Percentiles rank a stretch among this genome's conserved stretches.
These are phyloP conservation scores for Cytospora piceae DNA, from an alignment of 2,329 filamentous ascomycete genomes.

Conservation along the genomic window DNA sequence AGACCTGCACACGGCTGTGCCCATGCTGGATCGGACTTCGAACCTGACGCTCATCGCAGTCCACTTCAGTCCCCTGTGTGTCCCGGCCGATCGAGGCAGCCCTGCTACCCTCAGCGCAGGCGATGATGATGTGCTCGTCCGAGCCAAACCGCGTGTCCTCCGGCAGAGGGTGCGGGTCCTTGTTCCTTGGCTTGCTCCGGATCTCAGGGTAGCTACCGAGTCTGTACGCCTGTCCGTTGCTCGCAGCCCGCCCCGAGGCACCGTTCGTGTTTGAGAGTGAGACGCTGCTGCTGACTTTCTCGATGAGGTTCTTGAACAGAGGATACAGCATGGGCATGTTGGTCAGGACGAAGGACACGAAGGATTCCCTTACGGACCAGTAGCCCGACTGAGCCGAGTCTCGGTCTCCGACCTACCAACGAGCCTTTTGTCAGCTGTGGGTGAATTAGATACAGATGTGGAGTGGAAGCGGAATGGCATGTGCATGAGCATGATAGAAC, in stretches of 20 bases:
- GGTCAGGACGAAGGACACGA: conserved; percentile 45
- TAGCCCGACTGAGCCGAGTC: conserved; percentile 41
- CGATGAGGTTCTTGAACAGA: conserved; percentile 35
- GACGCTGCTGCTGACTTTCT: conserved; percentile 31
- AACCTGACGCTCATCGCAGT: not conserved
- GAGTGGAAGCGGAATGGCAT: conserved; percentile 17
- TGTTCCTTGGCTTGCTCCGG: conserved; percentile 8
- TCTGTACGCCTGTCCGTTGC: conserved; percentile 5
- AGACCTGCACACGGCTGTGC: not conserved
- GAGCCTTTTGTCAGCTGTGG: not conserved
- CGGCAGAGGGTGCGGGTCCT: conserved; percentile 1
- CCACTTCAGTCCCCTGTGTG: not conserved
- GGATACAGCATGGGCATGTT: conserved; percentile 47
- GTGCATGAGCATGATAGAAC: not conserved
- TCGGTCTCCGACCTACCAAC: conserved; percentile 36
- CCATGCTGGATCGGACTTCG: not conserved
- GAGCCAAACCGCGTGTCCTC: conserved; percentile 7
- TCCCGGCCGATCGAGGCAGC: not conserved
- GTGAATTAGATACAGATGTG: not conserved
- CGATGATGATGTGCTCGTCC: conserved; percentile 9
- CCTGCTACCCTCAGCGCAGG: not conserved
- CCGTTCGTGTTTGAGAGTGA: not conserved
- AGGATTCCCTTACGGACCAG: conserved; percentile 47
- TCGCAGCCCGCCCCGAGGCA: not conserved
- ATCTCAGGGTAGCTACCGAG: conserved; percentile 1